Evolutionary conservation across 768 basidiomycete genomes (phyloP).

Genomic region (Pleurotus eryngii): DNA sequence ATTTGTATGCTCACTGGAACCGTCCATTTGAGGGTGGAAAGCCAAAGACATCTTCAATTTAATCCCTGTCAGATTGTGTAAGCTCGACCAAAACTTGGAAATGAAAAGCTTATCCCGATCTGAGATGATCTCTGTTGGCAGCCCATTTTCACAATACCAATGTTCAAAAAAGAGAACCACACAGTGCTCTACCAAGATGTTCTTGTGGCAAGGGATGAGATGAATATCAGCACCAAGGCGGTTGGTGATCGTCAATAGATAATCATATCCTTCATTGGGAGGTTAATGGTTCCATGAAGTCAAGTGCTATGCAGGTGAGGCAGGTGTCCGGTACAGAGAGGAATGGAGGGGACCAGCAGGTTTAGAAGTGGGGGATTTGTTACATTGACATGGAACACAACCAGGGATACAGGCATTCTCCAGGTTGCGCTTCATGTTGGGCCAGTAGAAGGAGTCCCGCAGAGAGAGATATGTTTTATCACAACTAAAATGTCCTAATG

Average conservation of each 20-base stretch:
- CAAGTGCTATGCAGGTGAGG: slow-evolving; percentile 13
- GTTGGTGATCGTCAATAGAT: slow-evolving; percentile 17
- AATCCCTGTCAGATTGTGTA: slow-evolving; percentile 18
- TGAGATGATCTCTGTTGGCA: slow-evolving; percentile 24
- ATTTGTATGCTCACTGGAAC: slow-evolving; percentile 23
- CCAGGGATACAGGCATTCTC: slow-evolving; percentile 21
- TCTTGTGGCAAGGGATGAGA: slow-evolving; percentile 10
- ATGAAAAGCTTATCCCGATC: slow-evolving; percentile 32
- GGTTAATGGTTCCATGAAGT: slow-evolving; percentile 23
- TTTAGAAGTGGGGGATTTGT: slow-evolving; percentile 21
- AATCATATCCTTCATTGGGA: slow-evolving; percentile 13
- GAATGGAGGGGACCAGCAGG: slow-evolving; percentile 24
- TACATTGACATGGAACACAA: slow-evolving; percentile 23
- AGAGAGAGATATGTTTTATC: slow-evolving; percentile 15
- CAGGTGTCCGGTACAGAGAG: slow-evolving; percentile 11
- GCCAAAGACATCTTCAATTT: slow-evolving; percentile 26
- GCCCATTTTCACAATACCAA: slow-evolving; percentile 28
- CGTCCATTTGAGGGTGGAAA: slow-evolving; percentile 33
- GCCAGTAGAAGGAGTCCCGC: slow-evolving; percentile 11
- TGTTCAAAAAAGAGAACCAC: slow-evolving; percentile 22
- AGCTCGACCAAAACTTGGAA: slow-evolving; percentile 26
- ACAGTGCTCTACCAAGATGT: slow-evolving; percentile 18
- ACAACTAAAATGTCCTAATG: slow-evolving; percentile 15
- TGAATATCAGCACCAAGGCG: slow-evolving; percentile 12
- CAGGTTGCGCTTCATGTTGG: slow-evolving; percentile 10